phyloP scores from a whole-genome alignment of 2,329 filamentous ascomycete species.

The Neoarthrinium moseri region DNA sequence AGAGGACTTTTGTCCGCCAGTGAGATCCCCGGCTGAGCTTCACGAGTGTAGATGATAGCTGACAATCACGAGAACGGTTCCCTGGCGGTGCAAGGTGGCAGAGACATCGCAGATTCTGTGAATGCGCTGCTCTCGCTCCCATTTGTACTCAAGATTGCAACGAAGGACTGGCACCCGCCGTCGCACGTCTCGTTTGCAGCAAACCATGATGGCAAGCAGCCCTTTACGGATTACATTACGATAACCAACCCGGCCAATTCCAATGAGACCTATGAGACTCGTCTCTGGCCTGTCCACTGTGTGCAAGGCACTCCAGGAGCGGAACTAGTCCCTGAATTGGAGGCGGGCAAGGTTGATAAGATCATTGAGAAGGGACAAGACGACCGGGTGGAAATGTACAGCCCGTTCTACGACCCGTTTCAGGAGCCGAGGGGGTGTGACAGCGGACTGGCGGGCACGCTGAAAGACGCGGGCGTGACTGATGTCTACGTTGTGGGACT shows the following conservation, averaged over 20 bases:
- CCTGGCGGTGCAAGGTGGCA: slow-evolving; percentile 76
- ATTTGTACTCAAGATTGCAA: slow-evolving; percentile 75
- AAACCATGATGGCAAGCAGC: slow-evolving; percentile 67
- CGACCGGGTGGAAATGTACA: slow-evolving; percentile 84
- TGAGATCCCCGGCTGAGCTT: slow-evolving; percentile 47
- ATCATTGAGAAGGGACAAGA: slow-evolving; percentile 79
- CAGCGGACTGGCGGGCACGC: slow-evolving; percentile 58
- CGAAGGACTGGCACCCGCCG: slow-evolving; percentile 86
- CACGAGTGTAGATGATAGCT: slow-evolving; percentile 10
- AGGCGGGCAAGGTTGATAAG: slow-evolving; percentile 55
- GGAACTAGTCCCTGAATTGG: slow-evolving; percentile 70
- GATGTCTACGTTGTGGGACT: slow-evolving; percentile 85
- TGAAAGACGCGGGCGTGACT: slow-evolving; percentile 62
- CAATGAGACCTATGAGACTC: slow-evolving; percentile 60
- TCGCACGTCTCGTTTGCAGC: slow-evolving; percentile 86
- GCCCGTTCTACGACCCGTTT: slow-evolving; percentile 84
- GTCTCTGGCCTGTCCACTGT: slow-evolving; percentile 90
- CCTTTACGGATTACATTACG: slow-evolving; percentile 64
- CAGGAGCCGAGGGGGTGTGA: slow-evolving; percentile 56
- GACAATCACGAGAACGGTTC: slow-evolving; percentile 64
- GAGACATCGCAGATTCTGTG: slow-evolving; percentile 66
- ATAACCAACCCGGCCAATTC: slow-evolving; percentile 68
- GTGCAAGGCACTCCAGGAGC: slow-evolving; percentile 73
- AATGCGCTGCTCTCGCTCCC: slow-evolving; percentile 72
- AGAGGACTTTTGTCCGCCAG: slow-evolving; percentile 91